Evolutionary conservation across 148 eudicot genomes (phyloP).

Genomic region (Heliamphora exappendiculata): DNA sequence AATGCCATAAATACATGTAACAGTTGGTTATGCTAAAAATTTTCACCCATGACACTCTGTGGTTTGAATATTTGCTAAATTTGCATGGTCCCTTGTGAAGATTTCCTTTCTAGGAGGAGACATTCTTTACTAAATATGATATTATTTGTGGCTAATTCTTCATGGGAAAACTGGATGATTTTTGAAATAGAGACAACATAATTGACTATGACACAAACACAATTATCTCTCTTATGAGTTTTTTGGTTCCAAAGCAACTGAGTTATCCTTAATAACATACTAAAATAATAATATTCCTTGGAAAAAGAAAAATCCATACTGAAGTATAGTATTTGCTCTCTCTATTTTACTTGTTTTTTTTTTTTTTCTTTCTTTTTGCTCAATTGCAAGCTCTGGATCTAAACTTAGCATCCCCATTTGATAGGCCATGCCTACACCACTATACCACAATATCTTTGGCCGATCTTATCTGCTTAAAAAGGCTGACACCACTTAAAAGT

Average conservation of each 20-base stretch:
- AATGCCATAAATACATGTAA: background rate
- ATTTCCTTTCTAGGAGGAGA: background rate
- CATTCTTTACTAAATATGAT: background rate
- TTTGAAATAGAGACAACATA: background rate
- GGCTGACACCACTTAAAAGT: background rate
- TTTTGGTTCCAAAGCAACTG: background rate
- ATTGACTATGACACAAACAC: background rate
- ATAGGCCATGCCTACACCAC: background rate
- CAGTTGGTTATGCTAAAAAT: background rate
- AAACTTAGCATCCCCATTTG: background rate
- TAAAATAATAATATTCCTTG: no score
- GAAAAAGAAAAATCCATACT: no score
- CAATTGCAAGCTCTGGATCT: background rate
- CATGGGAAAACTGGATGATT: background rate
- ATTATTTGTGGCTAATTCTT: background rate
- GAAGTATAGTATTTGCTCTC: background rate
- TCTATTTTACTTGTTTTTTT: background rate
- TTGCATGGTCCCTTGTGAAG: background rate
- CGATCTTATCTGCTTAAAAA: background rate
- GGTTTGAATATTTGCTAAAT: constrained; percentile 6
- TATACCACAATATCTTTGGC: background rate
- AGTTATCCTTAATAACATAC: background rate
- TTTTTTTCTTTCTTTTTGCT: background rate
- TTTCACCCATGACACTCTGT: background rate
- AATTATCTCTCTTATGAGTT: background rate